Evolutionary conservation across 2,329 filamentous ascomycete species (phyloP), one percentile per base, ranked within the genome.

Genomic region (Aspergillus oerlinghausenensis): DNA sequence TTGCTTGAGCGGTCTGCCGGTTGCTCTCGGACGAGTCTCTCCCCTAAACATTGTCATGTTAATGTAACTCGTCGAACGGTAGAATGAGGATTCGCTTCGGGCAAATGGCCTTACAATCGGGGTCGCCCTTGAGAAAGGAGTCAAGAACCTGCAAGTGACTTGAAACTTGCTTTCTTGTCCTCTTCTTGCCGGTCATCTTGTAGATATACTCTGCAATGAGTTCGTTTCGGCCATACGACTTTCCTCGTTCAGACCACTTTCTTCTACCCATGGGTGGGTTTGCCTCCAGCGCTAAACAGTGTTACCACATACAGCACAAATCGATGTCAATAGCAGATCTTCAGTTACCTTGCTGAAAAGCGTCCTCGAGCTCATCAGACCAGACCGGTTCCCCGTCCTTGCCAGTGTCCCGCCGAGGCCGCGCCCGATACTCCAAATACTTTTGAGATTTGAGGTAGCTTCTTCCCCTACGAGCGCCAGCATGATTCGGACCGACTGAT

Each of bases 141-240:
- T 84, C 84, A 21, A 87, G 73, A 2, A 86, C 83, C 68, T 87
- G 84, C 26, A 86, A 79, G 65, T 87, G 84, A 63, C 84, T 87
- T 0, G 84, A 86, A 4, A 87, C 81, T 65, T 86, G 82, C 67
- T 87, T 87, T 51, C 84, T 76, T 17, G 70, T 72, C 53, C 84
- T 75, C 26, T 64, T 66, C 55, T 79, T 79, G 23, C 83, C 82
- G 6, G 83, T 86, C 56, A 77, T 73, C 55, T 78, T 78, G 61
- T 75, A 72, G 57, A 87, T 86, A 52, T 79, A 82, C 62, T 84
- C 78, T 23, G 83, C 78, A 58, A 87, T 84, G 49, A 86, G 72
- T 68, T 86, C 84, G 64, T 87, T 87, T 42, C 84, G 80, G 26
- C 84, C 84, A 60, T 80, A 79, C 19, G 77, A 79, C 65, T 82